Percentiles rank a stretch among this genome's conserved stretches.
phyloP scores from a whole-genome alignment of 768 basidiomycete genomes.

The Suillus sp. region DNA sequence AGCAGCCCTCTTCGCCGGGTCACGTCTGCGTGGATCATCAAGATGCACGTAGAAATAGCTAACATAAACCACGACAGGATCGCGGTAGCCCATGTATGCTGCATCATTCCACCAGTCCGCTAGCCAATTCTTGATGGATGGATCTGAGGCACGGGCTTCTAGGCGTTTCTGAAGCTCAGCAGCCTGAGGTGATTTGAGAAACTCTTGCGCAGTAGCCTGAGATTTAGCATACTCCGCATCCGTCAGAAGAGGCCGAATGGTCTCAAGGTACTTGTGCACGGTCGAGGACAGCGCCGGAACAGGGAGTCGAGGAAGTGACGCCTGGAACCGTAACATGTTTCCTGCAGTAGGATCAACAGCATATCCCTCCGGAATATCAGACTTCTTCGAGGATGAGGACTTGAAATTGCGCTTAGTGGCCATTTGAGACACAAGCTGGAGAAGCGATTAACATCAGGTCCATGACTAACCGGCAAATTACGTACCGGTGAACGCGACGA shows the following conservation, averaged over 20 bases:
- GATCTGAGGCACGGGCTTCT: slow-evolving; percentile 67
- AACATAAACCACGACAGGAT: slow-evolving; percentile 89
- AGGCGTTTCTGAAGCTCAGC: slow-evolving; percentile 78
- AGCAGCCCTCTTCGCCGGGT: slow-evolving; percentile 75
- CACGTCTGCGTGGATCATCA: slow-evolving; percentile 55
- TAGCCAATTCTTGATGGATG: slow-evolving; percentile 77
- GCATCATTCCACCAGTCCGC: slow-evolving; percentile 97
- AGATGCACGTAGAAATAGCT: slow-evolving; percentile 95
- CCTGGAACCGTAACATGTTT: slow-evolving; percentile 75
- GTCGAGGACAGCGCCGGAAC: slow-evolving; percentile 86
- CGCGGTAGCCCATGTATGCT: slow-evolving; percentile 86
- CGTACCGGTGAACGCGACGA: slow-evolving; percentile 20
- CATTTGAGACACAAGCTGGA: slow-evolving; percentile 26
- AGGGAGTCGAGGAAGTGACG: slow-evolving; percentile 74
- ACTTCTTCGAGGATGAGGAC: slow-evolving; percentile 31
- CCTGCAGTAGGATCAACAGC: slow-evolving; percentile 56
- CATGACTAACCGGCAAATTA: slow-evolving; percentile 1
- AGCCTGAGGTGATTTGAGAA: slow-evolving; percentile 69
- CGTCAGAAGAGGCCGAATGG: slow-evolving; percentile 76
- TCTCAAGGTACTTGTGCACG: slow-evolving; percentile 84
- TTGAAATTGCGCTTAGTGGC: slow-evolving; percentile 34
- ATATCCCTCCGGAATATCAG: slow-evolving; percentile 48
- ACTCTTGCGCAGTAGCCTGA: slow-evolving; percentile 58
- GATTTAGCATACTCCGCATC: slow-evolving; percentile 62
- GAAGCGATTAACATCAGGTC: background rate